phyloP scores from a whole-genome alignment of 805 yeast species.

The Hermanozyma aechmeae region DNA sequence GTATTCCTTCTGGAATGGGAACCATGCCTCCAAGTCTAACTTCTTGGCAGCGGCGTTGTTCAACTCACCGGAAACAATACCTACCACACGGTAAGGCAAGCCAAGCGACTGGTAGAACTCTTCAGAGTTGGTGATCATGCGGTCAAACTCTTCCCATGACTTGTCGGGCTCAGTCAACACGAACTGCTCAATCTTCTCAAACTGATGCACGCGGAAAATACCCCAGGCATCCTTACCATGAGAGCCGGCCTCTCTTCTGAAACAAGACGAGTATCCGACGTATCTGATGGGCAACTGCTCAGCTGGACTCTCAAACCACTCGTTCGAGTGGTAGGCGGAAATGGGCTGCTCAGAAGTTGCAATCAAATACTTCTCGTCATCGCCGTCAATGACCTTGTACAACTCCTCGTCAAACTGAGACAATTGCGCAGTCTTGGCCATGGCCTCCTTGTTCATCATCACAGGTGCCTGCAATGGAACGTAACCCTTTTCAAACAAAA shows the following conservation, averaged over 20 bases:
- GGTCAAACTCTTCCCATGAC: conserved; percentile 95
- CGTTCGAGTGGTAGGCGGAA: conserved; percentile 93
- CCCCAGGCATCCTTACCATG: conserved; percentile 99
- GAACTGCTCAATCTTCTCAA: conserved; percentile 97
- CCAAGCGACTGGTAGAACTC: conserved; percentile 88
- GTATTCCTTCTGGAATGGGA: conserved; percentile 98
- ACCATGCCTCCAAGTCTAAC: conserved; percentile 99
- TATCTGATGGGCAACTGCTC: conserved; percentile 95
- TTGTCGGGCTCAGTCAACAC: conserved; percentile 94
- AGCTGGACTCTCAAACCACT: conserved; percentile 96
- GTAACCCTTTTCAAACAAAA: conserved; percentile 72
- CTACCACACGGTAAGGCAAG: conserved; percentile 93
- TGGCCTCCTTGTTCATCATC: conserved; percentile 98
- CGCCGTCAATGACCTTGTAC: conserved; percentile 94
- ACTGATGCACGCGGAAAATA: conserved; percentile 96
- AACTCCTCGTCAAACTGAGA: conserved; percentile 97
- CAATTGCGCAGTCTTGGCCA: conserved; percentile 98
- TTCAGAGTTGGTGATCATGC: conserved; percentile 87
- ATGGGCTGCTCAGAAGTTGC: conserved; percentile 99
- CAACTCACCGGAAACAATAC: conserved; percentile 96
- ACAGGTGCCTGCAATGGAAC: conserved; percentile 95
- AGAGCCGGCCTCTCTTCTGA: conserved; percentile 98
- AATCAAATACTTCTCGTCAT: conserved; percentile 93
- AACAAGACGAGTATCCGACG: conserved; percentile 97
- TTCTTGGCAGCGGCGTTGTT: conserved; percentile 99